These are phyloP conservation scores for Leptomonas pyrrhocoris DNA, from an alignment of 208 protist genomes.

Conservation along the genomic window DNA sequence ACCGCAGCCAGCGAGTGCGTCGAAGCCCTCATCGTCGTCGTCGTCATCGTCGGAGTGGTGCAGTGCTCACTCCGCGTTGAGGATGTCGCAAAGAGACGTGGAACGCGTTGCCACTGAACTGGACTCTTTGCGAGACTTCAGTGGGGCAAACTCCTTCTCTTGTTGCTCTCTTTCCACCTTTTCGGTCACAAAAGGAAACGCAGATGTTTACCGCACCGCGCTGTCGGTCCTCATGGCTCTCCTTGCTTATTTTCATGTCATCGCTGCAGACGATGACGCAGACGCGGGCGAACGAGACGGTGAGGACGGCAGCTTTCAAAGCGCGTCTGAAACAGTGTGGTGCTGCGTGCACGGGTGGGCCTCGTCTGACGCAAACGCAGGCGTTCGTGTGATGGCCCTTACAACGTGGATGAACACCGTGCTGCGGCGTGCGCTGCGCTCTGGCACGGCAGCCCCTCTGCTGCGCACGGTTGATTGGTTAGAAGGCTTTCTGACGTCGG, in stretches of 20 bases:
- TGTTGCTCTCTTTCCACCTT: background rate
- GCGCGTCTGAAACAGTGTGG: constrained; percentile 18
- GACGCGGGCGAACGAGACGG: background rate
- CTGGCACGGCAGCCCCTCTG: background rate
- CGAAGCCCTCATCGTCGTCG: background rate
- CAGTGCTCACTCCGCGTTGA: background rate
- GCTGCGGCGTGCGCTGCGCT: constrained; percentile 20
- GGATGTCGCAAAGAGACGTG: background rate
- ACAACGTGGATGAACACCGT: constrained; percentile 19
- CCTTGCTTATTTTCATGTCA: constrained; percentile 26
- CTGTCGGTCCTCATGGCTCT: constrained; percentile 25
- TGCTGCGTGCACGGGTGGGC: constrained; percentile 16
- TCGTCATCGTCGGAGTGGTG: background rate
- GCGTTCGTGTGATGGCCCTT: background rate
- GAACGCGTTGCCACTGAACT: constrained; percentile 8
- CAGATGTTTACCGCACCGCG: constrained; percentile 2
- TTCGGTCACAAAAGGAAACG: background rate
- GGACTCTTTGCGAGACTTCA: background rate
- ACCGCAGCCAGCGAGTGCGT: background rate
- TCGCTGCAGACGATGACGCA: constrained; percentile 8
- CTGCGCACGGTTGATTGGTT: constrained; percentile 1
- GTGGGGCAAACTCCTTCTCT: background rate
- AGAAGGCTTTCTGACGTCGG: background rate
- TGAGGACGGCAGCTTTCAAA: background rate
- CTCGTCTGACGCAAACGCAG: background rate